Base-by-base conservation (phyloP, 345 rosid genomes). In the Eucalyptus curtisii region DNA sequence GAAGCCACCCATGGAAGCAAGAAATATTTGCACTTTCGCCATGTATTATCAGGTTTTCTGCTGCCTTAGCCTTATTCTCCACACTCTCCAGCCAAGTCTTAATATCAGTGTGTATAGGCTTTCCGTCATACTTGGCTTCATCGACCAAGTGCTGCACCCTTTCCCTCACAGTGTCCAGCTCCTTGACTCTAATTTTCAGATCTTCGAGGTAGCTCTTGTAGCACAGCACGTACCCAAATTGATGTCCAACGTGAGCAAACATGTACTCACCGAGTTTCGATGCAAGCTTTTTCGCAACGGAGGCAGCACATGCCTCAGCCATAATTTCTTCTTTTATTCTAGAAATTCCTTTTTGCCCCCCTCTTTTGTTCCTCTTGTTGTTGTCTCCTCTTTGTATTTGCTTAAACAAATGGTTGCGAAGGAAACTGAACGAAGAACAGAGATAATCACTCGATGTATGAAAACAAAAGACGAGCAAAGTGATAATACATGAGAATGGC, bases 271-370 rank as follows among this genome's bases (percentile, higher is more conserved):
- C 19, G 0, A 64, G 37, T 64, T 30, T 64, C 1, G 37, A 61
- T 0, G 3, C 3, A 6, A 61, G 33, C 6, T 3, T 13, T 0
- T 0, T 1, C 13, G 71, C 17, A 30, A 1, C 17, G 0, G 76
- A 7, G 3, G 40, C 4, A 64, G 3, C 40, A 4, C 1, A 61
- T 66, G 76, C 6, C 66, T 59, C 66, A 0, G 3, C 40, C 76
- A 66, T n/a, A 66, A 14, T 66, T n/a, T 7, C 2, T 66, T 66
- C 76, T n/a, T 1, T 61, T 6, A 1, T 0, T 30, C 33, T 61
- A 61, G 33, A 30, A 61, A 1, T 27, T 27, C 2, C 8, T 59
- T 13, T 30, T 14, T n/a, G n/a, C 0, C 76, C 10, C 76, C 10
- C 10, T 2, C 71, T 61, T 61, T 61, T 7, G 68, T 1, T 13